These are phyloP conservation scores for Artomyces pyxidatus DNA, from an alignment of 768 basidiomycete genomes.

Conservation along the genomic window DNA sequence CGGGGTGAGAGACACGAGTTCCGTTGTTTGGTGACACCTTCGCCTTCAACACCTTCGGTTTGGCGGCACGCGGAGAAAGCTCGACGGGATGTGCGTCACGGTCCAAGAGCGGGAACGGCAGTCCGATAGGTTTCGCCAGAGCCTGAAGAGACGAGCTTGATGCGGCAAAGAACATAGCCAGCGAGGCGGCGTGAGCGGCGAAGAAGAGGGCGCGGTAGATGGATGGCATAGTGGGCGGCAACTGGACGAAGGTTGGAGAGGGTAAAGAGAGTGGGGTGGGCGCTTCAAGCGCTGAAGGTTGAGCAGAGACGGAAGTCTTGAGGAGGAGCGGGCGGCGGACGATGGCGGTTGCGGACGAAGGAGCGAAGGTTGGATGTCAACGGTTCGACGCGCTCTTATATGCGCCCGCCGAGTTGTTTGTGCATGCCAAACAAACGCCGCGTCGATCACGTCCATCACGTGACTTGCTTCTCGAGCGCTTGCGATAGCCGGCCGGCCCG, in stretches of 20 bases:
- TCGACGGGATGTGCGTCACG: conserved; percentile 16
- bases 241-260: conserved; percentile 16
- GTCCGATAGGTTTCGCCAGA: conserved; percentile 21
- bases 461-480: too few species aligned
- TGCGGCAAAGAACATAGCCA: conserved; percentile 28
- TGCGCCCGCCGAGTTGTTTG: conserved; percentile 4
- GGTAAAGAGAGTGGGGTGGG: conserved; percentile 18
- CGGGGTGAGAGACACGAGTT: not conserved
- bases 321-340: not conserved
- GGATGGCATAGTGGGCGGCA: conserved; percentile 24
- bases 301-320: not conserved
- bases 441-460: conserved; percentile 5
- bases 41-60: conserved; percentile 4
- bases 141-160: conserved; percentile 14
- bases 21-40: not conserved
- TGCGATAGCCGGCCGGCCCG: too few species aligned
- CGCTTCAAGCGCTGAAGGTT: conserved; percentile 13
- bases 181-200: conserved; percentile 32
- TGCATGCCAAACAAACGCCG: conserved; percentile 10
- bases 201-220: conserved; percentile 31
- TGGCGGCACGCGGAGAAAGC: conserved; percentile 9
- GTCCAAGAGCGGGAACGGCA: conserved; percentile 13
- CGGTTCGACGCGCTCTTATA: conserved; percentile 2
- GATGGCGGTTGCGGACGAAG: conserved; percentile 1
- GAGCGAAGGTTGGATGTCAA: conserved; percentile 7